Evolutionary conservation across 129 eudicot species (phyloP).

Genomic region (Rutidosis leptorrhynchoides): DNA sequence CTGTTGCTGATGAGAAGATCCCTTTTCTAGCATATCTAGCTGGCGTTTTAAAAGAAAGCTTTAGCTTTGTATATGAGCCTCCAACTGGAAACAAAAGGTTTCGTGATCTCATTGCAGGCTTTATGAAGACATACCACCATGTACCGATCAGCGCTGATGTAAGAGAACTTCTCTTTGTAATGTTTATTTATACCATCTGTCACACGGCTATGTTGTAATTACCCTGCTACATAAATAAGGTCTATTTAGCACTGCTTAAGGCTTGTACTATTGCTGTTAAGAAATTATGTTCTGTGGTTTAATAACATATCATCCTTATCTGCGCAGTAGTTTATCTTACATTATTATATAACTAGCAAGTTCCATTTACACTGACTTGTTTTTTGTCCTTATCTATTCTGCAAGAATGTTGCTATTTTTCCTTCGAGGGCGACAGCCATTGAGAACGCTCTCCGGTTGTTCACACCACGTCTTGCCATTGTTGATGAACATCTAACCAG

Average conservation of each 20-base stretch:
- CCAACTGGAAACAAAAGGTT: constrained; percentile 89
- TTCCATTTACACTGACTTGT: constrained; percentile 32
- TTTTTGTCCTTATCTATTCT: constrained; percentile 14
- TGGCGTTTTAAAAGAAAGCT: constrained; percentile 60
- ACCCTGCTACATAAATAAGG: background rate
- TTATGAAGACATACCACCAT: constrained; percentile 87
- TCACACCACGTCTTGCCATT: constrained; percentile 90
- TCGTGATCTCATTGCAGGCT: constrained; percentile 81
- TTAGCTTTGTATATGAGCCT: constrained; percentile 70
- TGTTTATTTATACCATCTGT: background rate
- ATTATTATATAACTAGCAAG: background rate
- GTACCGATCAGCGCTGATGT: constrained; percentile 85
- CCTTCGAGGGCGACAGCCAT: constrained; percentile 97
- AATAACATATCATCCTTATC: constrained; percentile 16
- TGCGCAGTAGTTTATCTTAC: constrained; percentile 13
- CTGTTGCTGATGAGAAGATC: constrained; percentile 97
- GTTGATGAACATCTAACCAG: constrained; percentile 86
- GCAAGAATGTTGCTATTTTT: constrained; percentile 83
- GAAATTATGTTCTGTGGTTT: constrained; percentile 9
- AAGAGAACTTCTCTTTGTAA: constrained; percentile 22
- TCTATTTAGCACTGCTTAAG: background rate
- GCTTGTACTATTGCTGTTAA: background rate
- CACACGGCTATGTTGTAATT: background rate
- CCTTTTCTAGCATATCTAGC: constrained; percentile 97
- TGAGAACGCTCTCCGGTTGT: constrained; percentile 79